These are phyloP conservation scores for Serendipita sp. DNA, from an alignment of 768 basidiomycete genomes.

Conservation along the genomic window DNA sequence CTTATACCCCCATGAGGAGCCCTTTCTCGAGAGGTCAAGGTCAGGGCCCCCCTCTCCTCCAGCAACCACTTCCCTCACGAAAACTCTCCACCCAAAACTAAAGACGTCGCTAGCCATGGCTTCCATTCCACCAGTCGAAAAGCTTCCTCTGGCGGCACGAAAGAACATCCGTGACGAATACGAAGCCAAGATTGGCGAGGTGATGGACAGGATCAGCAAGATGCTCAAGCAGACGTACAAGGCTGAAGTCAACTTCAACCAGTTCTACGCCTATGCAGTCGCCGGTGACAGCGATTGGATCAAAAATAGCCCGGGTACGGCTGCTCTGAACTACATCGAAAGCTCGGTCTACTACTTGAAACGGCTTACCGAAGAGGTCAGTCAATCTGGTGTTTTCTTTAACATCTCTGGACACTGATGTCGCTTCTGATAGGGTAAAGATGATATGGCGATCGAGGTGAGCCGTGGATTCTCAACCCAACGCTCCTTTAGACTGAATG, in stretches of 20 bases:
- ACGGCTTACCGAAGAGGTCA: neutral
- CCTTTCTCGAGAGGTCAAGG: no score
- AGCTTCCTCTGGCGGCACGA: neutral
- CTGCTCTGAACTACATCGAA: neutral
- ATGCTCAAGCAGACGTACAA: neutral
- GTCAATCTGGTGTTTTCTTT: neutral
- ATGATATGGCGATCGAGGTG: neutral
- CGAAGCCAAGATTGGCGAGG: neutral
- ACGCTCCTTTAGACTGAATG: no score
- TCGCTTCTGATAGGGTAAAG: neutral
- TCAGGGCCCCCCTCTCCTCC: no score
- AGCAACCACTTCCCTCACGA: no score
- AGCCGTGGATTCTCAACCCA: no score
- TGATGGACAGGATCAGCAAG: neutral
- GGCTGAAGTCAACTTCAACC: constrained; percentile 1
- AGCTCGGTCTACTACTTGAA: neutral
- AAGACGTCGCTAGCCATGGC: no score
- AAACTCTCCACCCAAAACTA: no score
- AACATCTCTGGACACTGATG: neutral
- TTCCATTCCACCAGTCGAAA: neutral
- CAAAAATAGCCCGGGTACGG: neutral
- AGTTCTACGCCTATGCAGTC: constrained; percentile 1
- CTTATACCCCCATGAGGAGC: no score
- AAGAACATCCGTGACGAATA: constrained; percentile 4
- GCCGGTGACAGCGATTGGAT: neutral